A percentile compares a stretch with the other conserved stretches of the same genome.
phyloP scores from a whole-genome alignment of 1,139 yeast genomes.

The Kodamaea sp. region DNA sequence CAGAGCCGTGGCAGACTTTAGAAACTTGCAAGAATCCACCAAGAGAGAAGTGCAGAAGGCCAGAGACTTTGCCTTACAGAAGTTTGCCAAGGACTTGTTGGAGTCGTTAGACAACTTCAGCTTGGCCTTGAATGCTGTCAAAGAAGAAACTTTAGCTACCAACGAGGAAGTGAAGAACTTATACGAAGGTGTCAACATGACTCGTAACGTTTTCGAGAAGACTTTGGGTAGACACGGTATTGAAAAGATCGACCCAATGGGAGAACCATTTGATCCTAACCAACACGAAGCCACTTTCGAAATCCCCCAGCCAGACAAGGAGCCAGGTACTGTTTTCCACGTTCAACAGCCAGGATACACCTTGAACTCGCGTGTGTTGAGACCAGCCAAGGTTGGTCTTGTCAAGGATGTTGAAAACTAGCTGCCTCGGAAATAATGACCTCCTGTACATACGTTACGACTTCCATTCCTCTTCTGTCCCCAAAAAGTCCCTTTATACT shows the following conservation, averaged over 20 bases:
- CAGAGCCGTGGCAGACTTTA: slow-evolving; percentile 88
- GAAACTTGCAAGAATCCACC: slow-evolving; percentile 89
- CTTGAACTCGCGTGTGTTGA: slow-evolving; percentile 81
- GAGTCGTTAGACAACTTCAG: slow-evolving; percentile 91
- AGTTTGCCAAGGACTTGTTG: slow-evolving; percentile 86
- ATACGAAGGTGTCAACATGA: slow-evolving; percentile 90
- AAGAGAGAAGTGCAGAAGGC: slow-evolving; percentile 86
- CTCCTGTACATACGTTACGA: slow-evolving; percentile 9
- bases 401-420: slow-evolving; percentile 54
- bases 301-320: slow-evolving; percentile 83
- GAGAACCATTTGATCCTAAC: slow-evolving; percentile 87
- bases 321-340: slow-evolving; percentile 90
- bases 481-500: neutral
- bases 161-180: slow-evolving; percentile 71
- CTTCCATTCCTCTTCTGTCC: slow-evolving; percentile 1
- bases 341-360: slow-evolving; percentile 92
- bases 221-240: slow-evolving; percentile 82
- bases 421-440: slow-evolving; percentile 6
- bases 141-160: slow-evolving; percentile 59
- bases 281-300: slow-evolving; percentile 92
- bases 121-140: slow-evolving; percentile 79
- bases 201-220: slow-evolving; percentile 82
- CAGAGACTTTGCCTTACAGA: slow-evolving; percentile 87
- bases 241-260: slow-evolving; percentile 77
- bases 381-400: slow-evolving; percentile 97